A percentile compares a stretch with the other conserved stretches of the same genome.
Conservation (phyloP, 345 rosid genomes). For the Citrus mangshanensis region DNA sequence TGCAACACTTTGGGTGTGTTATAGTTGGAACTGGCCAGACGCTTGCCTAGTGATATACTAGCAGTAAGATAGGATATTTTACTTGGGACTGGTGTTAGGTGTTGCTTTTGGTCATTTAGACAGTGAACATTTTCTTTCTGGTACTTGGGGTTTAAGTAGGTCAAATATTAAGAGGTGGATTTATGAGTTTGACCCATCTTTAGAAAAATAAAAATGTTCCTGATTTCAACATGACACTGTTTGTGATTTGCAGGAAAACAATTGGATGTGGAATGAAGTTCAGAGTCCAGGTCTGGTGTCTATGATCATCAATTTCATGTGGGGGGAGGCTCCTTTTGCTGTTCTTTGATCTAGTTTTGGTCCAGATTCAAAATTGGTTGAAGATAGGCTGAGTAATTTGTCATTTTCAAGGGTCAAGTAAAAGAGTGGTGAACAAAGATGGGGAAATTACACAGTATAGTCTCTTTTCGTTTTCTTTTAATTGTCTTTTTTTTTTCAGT, state of each 20-base stretch:
- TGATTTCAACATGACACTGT: not conserved
- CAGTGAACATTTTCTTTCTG: not conserved
- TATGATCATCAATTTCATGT: not conserved
- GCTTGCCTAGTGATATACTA: not conserved
- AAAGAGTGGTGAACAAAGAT: slow-evolving; percentile 23
- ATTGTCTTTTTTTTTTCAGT: not conserved
- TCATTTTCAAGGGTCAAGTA: not conserved
- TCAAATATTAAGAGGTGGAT: not conserved
- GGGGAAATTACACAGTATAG: slow-evolving; percentile 12
- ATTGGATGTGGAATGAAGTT: slow-evolving; percentile 12
- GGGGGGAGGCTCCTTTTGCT: not conserved
- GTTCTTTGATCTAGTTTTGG: slow-evolving; percentile 4
- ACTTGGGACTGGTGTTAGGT: not conserved
- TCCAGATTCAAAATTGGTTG: slow-evolving; percentile 4
- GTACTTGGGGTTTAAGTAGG: not conserved
- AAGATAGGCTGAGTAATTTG: slow-evolving; percentile 10
- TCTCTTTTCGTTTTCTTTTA: not conserved
- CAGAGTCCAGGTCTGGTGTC: slow-evolving; percentile 9
- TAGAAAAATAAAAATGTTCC: not conserved
- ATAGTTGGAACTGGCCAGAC: not conserved
- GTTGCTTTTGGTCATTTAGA: not conserved
- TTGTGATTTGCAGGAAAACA: slow-evolving; percentile 20
- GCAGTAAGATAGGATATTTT: not conserved
- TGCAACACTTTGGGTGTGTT: not conserved
- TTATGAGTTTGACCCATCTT: not conserved